phyloP scores from a whole-genome alignment of 129 eudicot genomes.

The Dittrichia graveolens region DNA sequence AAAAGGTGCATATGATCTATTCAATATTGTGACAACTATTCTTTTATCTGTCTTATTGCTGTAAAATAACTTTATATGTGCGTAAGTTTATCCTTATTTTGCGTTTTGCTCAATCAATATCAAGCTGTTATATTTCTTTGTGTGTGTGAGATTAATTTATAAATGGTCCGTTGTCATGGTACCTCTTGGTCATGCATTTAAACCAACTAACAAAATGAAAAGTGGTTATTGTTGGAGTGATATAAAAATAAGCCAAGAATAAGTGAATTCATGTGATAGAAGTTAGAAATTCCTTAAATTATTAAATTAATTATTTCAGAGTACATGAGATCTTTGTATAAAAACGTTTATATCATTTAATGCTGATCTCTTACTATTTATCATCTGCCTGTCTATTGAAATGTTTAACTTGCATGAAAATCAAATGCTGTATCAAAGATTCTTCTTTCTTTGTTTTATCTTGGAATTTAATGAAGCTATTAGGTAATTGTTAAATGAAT shows the following conservation, averaged over 20 bases:
- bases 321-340: background rate
- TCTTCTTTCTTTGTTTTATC: conserved; percentile 8
- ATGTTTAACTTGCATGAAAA: background rate
- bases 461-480: background rate
- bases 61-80: background rate
- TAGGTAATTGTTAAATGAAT: background rate
- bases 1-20: conserved; percentile 60
- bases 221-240: too few species aligned
- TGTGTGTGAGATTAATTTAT: conserved; percentile 7
- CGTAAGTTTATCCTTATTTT: background rate
- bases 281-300: too few species aligned
- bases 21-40: background rate
- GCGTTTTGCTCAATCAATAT: conserved; percentile 2
- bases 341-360: background rate
- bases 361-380: background rate
- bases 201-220: too few species aligned
- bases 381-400: background rate
- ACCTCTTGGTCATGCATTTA: background rate
- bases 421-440: background rate
- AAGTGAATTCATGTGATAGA: too few species aligned
- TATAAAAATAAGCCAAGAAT: too few species aligned
- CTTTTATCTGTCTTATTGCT: background rate
- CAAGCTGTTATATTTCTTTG: background rate
- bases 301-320: too few species aligned
- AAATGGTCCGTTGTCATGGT: background rate